Conservation (phyloP, 1,284 basidiomycete species). For the Irpex sp. region DNA sequence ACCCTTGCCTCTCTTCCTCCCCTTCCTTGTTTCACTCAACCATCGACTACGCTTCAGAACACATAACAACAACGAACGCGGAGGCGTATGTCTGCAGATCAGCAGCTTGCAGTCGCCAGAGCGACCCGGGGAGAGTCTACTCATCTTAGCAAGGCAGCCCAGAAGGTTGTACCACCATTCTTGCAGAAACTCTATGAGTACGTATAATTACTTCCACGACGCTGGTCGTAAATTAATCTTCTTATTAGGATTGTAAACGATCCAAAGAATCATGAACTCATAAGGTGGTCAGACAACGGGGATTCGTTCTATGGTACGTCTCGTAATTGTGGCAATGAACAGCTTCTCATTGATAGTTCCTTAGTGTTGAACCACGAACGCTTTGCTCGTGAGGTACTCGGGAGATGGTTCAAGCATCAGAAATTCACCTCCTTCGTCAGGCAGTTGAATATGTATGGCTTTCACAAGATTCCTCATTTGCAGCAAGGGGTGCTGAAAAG, state of each 20-base stretch:
- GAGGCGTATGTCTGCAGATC: conserved; percentile 27
- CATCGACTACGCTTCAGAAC: background rate
- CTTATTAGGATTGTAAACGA: conserved; percentile 84
- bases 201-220: conserved; percentile 9
- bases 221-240: conserved; percentile 6
- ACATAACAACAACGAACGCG: background rate
- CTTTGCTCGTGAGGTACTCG: conserved; percentile 87
- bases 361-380: conserved; percentile 86
- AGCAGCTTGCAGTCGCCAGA: conserved; percentile 51
- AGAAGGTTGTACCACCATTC: conserved; percentile 75
- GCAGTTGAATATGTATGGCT: conserved; percentile 97
- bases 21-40: background rate
- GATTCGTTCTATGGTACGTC: conserved; percentile 52
- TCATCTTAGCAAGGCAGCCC: conserved; percentile 45
- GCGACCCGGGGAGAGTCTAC: conserved; percentile 34
- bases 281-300: conserved; percentile 86
- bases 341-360: background rate
- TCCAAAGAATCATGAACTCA: conserved; percentile 73
- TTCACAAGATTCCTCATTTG: conserved; percentile 93
- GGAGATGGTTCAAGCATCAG: conserved; percentile 94
- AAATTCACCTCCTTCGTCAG: conserved; percentile 94
- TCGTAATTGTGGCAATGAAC: background rate
- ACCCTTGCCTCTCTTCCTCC: background rate
- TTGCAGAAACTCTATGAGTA: conserved; percentile 91
- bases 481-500: conserved; percentile 89